Percentiles rank a stretch among this genome's conserved stretches.
Evolutionary conservation across 805 yeast genomes (phyloP).

Genomic region (Zygoascus flipseniorum): DNA sequence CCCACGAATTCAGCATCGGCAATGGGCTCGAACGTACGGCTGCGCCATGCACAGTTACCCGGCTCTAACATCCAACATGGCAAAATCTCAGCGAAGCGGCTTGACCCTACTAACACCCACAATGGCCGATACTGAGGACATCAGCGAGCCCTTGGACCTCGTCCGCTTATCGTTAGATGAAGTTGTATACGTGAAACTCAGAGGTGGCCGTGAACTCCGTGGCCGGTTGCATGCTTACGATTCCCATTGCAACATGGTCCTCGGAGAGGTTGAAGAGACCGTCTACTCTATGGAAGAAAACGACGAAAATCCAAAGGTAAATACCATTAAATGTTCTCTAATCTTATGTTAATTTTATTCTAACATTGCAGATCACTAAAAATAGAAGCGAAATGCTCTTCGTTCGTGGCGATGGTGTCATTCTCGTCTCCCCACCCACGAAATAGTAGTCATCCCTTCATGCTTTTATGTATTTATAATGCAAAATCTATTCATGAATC

Average conservation of each 20-base stretch:
- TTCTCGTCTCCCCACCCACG: conserved; percentile 52
- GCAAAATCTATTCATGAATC: neutral
- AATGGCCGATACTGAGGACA: conserved; percentile 10
- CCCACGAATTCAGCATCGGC: too few species aligned
- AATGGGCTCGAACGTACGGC: too few species aligned
- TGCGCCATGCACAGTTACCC: too few species aligned
- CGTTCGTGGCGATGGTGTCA: conserved; percentile 96
- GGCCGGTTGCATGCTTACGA: conserved; percentile 92
- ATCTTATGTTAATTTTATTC: neutral
- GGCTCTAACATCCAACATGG: neutral
- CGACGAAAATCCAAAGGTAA: conserved; percentile 33
- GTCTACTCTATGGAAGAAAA: conserved; percentile 50
- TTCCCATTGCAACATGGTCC: conserved; percentile 91
- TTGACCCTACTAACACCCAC: neutral
- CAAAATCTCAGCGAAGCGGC: neutral
- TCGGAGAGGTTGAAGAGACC: conserved; percentile 86
- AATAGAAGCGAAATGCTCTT: conserved; percentile 74
- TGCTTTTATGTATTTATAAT: neutral
- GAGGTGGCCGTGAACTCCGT: conserved; percentile 88
- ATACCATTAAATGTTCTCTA: neutral
- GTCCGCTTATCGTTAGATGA: conserved; percentile 83
- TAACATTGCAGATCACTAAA: conserved; percentile 36
- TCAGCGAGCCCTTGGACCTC: conserved; percentile 80
- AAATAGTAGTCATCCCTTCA: neutral
- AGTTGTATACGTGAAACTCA: conserved; percentile 72